Base-by-base conservation (phyloP, 1,139 yeast species). In the Taphrina wiesneri region DNA sequence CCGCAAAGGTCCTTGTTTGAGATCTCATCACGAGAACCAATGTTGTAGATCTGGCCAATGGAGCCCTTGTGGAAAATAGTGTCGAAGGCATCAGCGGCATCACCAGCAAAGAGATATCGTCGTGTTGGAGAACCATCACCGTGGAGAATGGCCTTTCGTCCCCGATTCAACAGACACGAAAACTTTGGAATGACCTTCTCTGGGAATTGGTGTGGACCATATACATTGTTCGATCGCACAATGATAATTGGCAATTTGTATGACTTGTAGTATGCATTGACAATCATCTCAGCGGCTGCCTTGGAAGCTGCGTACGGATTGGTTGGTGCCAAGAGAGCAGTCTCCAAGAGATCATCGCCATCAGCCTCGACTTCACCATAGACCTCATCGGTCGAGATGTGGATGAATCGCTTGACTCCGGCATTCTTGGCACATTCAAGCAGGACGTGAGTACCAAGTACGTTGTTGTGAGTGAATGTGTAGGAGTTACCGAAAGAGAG, bases 241-340 rank as follows among this genome's bases (percentile, higher is more conserved):
- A 81, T 78, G 11, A 79, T 75, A 3, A 79, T 75, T 1, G 84
- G 85, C 13, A 83, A 67, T 5, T 76, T 74, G 72, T 75, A 84
- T 25, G 85, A 80, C 67, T 77, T 77, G 53, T 74, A 72, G 70
- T 85, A 85, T 0, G 86, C 80, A 49, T 78, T 74, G 3, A 83
- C 78, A 1, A 84, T 78, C 75, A 84, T 73, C 69, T 85, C 88
- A 2, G 82, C 77, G 1, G 86, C 79, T 1, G 87, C 87, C 71
- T 85, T 85, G 23, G 85, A 77, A 0, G 87, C 86, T 1, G 87
- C 78, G 69, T 85, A 85, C 0, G 87, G 87, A 69, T 83, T 84
- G 0, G 87, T 81, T 0, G 88, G 88, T 15, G 76, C 74, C 34
- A 85, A 72, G 0, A 71, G 70, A 1, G 79, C 76, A 0, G 74